Evolutionary conservation across 306 rosid genomes (phyloP).

Genomic region (Citrullus amarus): DNA sequence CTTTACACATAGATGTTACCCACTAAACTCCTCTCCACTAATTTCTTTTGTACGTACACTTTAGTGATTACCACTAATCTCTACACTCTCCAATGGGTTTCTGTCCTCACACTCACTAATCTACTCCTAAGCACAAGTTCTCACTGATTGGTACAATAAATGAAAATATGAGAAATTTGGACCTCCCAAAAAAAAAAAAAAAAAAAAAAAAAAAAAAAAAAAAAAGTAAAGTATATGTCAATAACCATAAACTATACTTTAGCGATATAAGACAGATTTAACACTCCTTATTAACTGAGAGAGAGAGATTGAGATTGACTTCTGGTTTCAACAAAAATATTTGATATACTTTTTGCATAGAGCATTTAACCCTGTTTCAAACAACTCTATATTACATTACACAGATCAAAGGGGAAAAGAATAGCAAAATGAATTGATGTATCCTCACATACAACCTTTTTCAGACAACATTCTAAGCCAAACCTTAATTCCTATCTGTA

Average conservation of each 20-base stretch:
- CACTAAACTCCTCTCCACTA: not conserved
- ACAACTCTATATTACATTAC: not conserved
- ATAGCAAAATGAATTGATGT: not conserved
- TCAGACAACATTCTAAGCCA: too few relatives aligned
- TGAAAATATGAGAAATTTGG: too few relatives aligned
- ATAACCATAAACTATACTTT: too few relatives aligned
- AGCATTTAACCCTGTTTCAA: not conserved
- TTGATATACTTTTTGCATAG: not conserved
- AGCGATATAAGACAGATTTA: too few relatives aligned
- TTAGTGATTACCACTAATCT: too few relatives aligned
- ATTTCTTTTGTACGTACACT: not conserved
- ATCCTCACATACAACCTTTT: not conserved
- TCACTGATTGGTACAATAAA: too few relatives aligned
- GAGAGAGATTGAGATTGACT: not conserved
- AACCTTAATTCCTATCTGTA: not conserved
- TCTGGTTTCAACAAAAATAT: not conserved
- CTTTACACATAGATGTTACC: not conserved
- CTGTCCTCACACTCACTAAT: not conserved
- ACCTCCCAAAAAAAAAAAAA: too few relatives aligned
- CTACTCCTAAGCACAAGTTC: not conserved
- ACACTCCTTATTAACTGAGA: too few relatives aligned
- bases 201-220: too few relatives aligned
- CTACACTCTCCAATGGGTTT: not conserved
- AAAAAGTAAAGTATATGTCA: too few relatives aligned
- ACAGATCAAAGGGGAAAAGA: not conserved